Evolutionary conservation across 768 basidiomycete species (phyloP), one percentile per base, ranked within the genome.

Genomic region (Mycena maculata): DNA sequence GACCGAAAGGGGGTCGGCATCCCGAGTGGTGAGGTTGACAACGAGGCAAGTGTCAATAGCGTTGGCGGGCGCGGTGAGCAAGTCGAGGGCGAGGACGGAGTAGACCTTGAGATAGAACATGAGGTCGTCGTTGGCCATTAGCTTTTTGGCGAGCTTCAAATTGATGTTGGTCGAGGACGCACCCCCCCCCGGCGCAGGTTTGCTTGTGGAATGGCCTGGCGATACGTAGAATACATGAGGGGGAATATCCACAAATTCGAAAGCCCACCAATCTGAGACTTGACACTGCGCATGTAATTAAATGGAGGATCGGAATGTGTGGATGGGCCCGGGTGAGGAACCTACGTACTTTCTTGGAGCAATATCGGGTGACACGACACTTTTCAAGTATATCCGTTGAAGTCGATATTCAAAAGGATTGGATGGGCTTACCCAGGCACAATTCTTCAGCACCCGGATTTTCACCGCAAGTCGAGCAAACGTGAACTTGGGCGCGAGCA

Each of bases 81-180:
- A 57, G 2, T 59, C 57, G 23, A 65, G 63, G 11, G 63, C 63
- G 11, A 65, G 30, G 6, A 59, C 64, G 5, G 64, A 16, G 44
- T 65, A 65, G 16, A 65, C 56, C 27, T 58, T 52, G 42, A 65
- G 28, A 56, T 65, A 65, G 33, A 65, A 65, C 56, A 65, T 58
- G 27, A 65, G 49, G 9, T 38, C 31, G 33, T 59, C 57, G 44
- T 65, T 65, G 6, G 50, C 64, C 42, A 65, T 39, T 5, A 65
- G 64, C 33, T 65, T 65, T 38, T 59, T 65, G 28, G 56, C 49
- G 49, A 65, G 63, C 50, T 65, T 65, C 49, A 65, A 23, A 30
- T 27, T 42, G 20, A 59, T 59, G 22, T 65, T 56, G 31, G 39
- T 58, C 22, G 63, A 44, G n/a, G 63, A 52, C 22, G 28, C 42